Base-by-base conservation (phyloP, 2,329 filamentous ascomycete genomes). In the Fusarium domesticum region DNA sequence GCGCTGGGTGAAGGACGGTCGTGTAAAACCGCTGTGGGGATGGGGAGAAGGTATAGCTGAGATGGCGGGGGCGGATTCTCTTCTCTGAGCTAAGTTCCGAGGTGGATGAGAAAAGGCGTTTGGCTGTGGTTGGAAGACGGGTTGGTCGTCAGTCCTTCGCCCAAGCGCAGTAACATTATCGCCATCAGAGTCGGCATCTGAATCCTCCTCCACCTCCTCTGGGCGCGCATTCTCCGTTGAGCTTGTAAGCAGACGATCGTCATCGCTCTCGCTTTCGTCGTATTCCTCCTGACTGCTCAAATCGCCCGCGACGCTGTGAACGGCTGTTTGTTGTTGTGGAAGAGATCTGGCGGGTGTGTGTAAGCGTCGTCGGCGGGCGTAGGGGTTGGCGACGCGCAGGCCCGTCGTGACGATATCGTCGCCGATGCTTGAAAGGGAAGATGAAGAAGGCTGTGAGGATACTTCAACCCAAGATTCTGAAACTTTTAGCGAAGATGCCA, bases 401-500 rank as follows among this genome's bases (percentile, higher is more conserved):
- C 91, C 91, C 5, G 89, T 93, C 2, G 89, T 95, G 53, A 96
- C 86, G 55, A 96, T 92, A 61, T 96, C 91, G 54, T 96, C 90
- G 51, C 79, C 80, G 62, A 85, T 83, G 42, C 83, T 96, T 16
- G 91, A 96, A 11, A 96, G 74, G 12, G 91, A 96, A 3, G 92
- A 96, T 2, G 92, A 95, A 0, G 92, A 96, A 6, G 92, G 90
- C 58, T 93, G 89, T 4, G 92, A 96, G 36, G 87, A 82, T 48
- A 98, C 83, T 66, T 98, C 92, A 58, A 97, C 83, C 93, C 93
- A 98, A 7, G 93, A 96, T 72, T 97, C 93, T 91, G 73, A 55
- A 45, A 23, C 6, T 12, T 44, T 59, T 45, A 61, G 47, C 31
- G 38, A 39, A 37, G 18, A 18, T 35, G 25, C 28, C 15, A 35